Percentiles rank a stretch among this genome's conserved stretches.
Evolutionary conservation across 2,329 filamentous ascomycete species (phyloP).

Genomic region (Chaetomiaceae sp.): DNA sequence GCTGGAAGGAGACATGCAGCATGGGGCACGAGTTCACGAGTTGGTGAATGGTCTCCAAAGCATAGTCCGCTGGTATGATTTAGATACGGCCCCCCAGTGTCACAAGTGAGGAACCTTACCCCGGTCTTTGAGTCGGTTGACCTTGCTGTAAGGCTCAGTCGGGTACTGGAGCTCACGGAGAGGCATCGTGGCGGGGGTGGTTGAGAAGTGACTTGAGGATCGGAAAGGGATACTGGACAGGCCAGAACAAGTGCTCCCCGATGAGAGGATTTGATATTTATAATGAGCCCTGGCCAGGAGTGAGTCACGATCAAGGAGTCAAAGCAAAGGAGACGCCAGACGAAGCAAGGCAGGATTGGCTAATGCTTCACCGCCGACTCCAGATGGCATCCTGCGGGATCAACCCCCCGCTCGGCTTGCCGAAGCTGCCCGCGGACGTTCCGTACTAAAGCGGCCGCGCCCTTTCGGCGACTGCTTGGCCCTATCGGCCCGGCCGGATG

Average conservation of each 20-base stretch:
- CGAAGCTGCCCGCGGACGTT: constrained; percentile 3
- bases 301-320: constrained; percentile 1
- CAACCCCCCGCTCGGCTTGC: constrained; percentile 5
- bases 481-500: neutral
- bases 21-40: constrained; percentile 73
- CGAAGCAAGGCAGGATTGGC: neutral
- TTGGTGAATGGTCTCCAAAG: constrained; percentile 65
- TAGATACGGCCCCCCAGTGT: neutral
- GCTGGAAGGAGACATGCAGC: constrained; percentile 74
- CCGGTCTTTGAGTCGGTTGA: constrained; percentile 62
- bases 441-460: constrained; percentile 1
- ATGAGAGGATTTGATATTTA: neutral
- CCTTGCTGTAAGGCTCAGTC: constrained; percentile 58
- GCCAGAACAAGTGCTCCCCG: too few relatives aligned
- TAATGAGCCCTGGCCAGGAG: neutral
- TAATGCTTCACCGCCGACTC: neutral
- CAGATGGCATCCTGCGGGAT: neutral
- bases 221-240: too few relatives aligned
- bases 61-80: constrained; percentile 54
- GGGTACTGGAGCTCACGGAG: constrained; percentile 54
- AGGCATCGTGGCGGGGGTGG: constrained; percentile 36
- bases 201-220: neutral
- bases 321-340: too few relatives aligned
- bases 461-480: constrained; percentile 3
- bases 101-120: constrained; percentile 41